phyloP scores from a whole-genome alignment of 2,329 filamentous ascomycete species.

The Didymella keratinophila region DNA sequence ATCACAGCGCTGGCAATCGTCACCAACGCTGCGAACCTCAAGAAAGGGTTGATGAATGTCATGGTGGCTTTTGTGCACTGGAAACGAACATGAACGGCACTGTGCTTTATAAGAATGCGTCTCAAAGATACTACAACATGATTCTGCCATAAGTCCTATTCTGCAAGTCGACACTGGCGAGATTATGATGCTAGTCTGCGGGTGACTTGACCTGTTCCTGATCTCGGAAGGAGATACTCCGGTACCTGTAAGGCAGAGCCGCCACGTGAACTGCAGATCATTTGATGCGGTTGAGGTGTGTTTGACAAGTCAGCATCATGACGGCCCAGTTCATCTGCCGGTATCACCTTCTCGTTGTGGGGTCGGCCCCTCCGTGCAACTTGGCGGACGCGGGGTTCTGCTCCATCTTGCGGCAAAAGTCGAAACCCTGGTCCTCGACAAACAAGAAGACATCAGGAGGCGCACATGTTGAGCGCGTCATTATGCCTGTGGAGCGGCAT shows the following conservation, averaged over 20 bases:
- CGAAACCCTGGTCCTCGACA: conserved; percentile 9
- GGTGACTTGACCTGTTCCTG: background rate
- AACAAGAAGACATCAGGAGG: background rate
- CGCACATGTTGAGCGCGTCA: background rate
- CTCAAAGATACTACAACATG: too few relatives aligned
- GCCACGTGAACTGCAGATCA: background rate
- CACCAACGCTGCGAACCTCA: too few relatives aligned
- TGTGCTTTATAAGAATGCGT: too few relatives aligned
- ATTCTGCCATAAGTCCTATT: too few relatives aligned
- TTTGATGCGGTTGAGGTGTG: background rate
- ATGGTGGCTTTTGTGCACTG: too few relatives aligned
- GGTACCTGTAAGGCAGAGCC: background rate
- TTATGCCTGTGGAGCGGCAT: background rate
- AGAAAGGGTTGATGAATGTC: too few relatives aligned
- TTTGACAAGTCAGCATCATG: conserved; percentile 24
- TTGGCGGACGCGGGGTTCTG: conserved; percentile 34
- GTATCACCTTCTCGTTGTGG: conserved; percentile 44
- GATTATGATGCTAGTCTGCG: background rate
- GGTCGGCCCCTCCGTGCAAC: conserved; percentile 23
- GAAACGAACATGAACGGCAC: too few relatives aligned
- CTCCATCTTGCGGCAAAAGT: conserved; percentile 33
- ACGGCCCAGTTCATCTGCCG: conserved; percentile 24
- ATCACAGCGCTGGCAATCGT: too few relatives aligned
- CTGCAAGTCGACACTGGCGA: too few relatives aligned
- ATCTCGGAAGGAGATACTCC: conserved; percentile 7